These are phyloP conservation scores for Monosporozyma servazzii DNA, from an alignment of 805 yeast genomes.

Conservation along the genomic window DNA sequence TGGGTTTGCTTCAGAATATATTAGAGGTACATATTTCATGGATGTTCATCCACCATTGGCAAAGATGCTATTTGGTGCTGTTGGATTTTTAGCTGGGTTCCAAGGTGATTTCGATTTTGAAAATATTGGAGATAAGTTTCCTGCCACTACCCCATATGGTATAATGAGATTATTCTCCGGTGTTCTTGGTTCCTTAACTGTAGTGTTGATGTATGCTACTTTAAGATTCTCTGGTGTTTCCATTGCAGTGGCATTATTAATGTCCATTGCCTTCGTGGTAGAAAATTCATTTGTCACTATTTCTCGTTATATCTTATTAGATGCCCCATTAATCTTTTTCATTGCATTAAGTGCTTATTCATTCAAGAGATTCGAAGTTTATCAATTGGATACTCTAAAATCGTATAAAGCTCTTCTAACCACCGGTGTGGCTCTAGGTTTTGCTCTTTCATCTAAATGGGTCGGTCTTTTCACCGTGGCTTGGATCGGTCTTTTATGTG, in stretches of 20 bases:
- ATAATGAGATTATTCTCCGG: constrained; percentile 68
- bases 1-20: constrained; percentile 84
- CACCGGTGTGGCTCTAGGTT: constrained; percentile 63
- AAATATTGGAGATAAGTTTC: constrained; percentile 56
- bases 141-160: constrained; percentile 49
- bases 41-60: constrained; percentile 79
- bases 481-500: constrained; percentile 61
- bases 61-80: constrained; percentile 65
- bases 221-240: constrained; percentile 65
- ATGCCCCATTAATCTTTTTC: constrained; percentile 68
- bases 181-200: constrained; percentile 56
- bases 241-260: constrained; percentile 49
- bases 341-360: constrained; percentile 63
- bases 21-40: constrained; percentile 54
- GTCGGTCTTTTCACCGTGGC: constrained; percentile 75
- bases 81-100: constrained; percentile 59
- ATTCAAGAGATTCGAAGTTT: constrained; percentile 56
- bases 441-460: constrained; percentile 72
- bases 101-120: constrained; percentile 61
- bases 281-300: constrained; percentile 66
- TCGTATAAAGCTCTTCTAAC: constrained; percentile 55
- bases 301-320: constrained; percentile 65
- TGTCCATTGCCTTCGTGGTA: constrained; percentile 46
- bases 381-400: constrained; percentile 45
- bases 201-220: constrained; percentile 55